These are phyloP conservation scores for Stromatinia cepivora DNA, from an alignment of 2,329 filamentous ascomycete genomes.

Conservation along the genomic window DNA sequence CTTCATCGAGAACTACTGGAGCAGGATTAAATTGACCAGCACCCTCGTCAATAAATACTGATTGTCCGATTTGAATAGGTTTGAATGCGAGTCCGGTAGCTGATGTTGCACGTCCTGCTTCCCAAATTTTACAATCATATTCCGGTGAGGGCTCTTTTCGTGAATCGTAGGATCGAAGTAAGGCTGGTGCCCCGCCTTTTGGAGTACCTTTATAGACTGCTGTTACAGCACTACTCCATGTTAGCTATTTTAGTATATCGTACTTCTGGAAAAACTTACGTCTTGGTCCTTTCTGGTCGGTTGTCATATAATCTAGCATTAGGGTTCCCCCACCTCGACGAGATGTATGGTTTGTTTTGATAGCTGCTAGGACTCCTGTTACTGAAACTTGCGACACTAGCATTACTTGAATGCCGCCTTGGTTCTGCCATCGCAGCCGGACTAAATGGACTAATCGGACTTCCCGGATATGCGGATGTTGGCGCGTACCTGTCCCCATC, in stretches of 20 bases:
- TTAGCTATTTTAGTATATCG: slow-evolving; percentile 28
- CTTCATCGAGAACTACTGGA: slow-evolving; percentile 83
- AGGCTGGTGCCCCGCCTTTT: slow-evolving; percentile 64
- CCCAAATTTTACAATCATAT: slow-evolving; percentile 94
- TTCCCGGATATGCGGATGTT: slow-evolving; percentile 23
- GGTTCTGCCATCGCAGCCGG: slow-evolving; percentile 37
- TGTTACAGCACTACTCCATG: slow-evolving; percentile 73
- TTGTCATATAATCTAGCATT: slow-evolving; percentile 86
- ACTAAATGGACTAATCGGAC: slow-evolving; percentile 48
- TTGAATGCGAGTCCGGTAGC: slow-evolving; percentile 94
- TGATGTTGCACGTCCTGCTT: slow-evolving; percentile 91
- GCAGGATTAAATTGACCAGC: slow-evolving; percentile 89
- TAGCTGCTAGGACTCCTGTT: slow-evolving; percentile 62
- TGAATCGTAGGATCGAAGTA: slow-evolving; percentile 93
- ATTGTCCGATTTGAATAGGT: slow-evolving; percentile 89
- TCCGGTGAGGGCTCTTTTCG: slow-evolving; percentile 87
- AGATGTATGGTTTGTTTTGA: slow-evolving; percentile 52
- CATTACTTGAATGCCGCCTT: slow-evolving; percentile 70
- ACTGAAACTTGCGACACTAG: slow-evolving; percentile 80
- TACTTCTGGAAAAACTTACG: slow-evolving; percentile 58
- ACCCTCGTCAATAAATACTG: slow-evolving; percentile 91
- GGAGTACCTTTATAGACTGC: slow-evolving; percentile 84
- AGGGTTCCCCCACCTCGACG: slow-evolving; percentile 71
- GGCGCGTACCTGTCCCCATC: slow-evolving; percentile 49
- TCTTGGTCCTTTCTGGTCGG: slow-evolving; percentile 83